Evolutionary conservation across 2,329 filamentous ascomycete genomes (phyloP).

Genomic region (Alternaria sp.): DNA sequence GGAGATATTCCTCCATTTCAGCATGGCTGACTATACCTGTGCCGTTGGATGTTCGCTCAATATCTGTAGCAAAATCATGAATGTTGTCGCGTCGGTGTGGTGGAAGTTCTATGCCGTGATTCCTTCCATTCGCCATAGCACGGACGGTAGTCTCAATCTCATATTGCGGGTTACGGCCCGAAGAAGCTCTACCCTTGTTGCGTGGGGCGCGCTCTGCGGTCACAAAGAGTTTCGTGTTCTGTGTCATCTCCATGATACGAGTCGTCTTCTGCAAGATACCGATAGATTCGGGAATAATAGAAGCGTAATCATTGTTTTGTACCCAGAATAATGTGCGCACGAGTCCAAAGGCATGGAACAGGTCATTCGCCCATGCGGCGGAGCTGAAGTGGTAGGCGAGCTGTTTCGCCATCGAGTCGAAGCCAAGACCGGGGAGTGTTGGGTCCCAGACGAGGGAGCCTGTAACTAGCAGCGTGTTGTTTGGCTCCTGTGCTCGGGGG

Average conservation of each 20-base stretch:
- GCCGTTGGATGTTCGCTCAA: conserved; percentile 27
- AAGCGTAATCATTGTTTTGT: conserved; percentile 65
- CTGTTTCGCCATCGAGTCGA: conserved; percentile 66
- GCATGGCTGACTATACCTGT: conserved; percentile 22
- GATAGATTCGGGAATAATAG: conserved; percentile 67
- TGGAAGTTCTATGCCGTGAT: conserved; percentile 35
- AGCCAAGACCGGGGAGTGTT: conserved; percentile 57
- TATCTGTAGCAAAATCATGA: conserved; percentile 38
- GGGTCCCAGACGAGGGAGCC: conserved; percentile 48
- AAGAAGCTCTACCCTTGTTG: conserved; percentile 18
- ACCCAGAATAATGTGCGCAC: conserved; percentile 82
- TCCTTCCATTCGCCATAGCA: conserved; percentile 31
- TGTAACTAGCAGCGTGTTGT: conserved; percentile 73
- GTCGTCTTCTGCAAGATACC: conserved; percentile 64
- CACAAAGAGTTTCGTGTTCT: conserved; percentile 59
- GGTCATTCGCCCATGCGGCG: conserved; percentile 64
- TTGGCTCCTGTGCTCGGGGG: conserved; percentile 60
- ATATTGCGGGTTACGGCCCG: conserved; percentile 39
- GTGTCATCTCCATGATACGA: conserved; percentile 68
- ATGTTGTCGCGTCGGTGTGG: conserved; percentile 35
- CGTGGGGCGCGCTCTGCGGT: conserved; percentile 20
- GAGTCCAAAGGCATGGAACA: conserved; percentile 79
- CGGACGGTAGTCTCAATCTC: conserved; percentile 39
- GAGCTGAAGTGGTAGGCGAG: conserved; percentile 69
- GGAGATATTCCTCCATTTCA: conserved; percentile 33